Conservation (phyloP, 2,329 filamentous ascomycete genomes). For the Exophiala alcalophila region DNA sequence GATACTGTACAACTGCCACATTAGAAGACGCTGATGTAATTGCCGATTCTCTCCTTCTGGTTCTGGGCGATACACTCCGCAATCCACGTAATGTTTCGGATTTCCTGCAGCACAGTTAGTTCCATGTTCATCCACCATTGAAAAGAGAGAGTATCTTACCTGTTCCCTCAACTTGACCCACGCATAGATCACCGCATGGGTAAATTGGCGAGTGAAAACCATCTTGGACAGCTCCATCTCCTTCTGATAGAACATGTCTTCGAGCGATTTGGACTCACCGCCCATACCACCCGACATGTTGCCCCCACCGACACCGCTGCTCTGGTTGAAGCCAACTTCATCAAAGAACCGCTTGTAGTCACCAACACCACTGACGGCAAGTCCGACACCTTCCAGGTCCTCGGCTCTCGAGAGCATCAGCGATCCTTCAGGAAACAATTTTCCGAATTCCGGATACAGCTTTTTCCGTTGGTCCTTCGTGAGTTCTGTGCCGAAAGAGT, state of each 20-base stretch:
- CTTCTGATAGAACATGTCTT: conserved; percentile 98
- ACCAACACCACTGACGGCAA: conserved; percentile 86
- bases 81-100: conserved; percentile 99
- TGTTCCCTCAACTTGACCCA: conserved; percentile 98
- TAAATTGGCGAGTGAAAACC: conserved; percentile 94
- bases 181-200: conserved; percentile 88
- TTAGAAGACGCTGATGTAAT: conserved; percentile 98
- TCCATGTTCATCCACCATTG: not conserved
- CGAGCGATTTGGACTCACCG: conserved; percentile 80
- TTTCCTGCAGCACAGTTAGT: conserved; percentile 65
- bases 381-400: conserved; percentile 86
- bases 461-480: conserved; percentile 92
- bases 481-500: conserved; percentile 96
- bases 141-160: conserved; percentile 53
- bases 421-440: conserved; percentile 88
- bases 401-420: conserved; percentile 93
- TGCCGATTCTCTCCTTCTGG: conserved; percentile 97
- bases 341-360: conserved; percentile 98
- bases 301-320: conserved; percentile 69
- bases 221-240: conserved; percentile 98
- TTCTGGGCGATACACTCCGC: conserved; percentile 99
- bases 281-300: conserved; percentile 82
- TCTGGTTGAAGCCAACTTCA: conserved; percentile 74
- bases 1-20: conserved; percentile 2
- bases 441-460: conserved; percentile 89